Conservation (phyloP, 345 rosid genomes). For the Moricandia moricandioides region DNA sequence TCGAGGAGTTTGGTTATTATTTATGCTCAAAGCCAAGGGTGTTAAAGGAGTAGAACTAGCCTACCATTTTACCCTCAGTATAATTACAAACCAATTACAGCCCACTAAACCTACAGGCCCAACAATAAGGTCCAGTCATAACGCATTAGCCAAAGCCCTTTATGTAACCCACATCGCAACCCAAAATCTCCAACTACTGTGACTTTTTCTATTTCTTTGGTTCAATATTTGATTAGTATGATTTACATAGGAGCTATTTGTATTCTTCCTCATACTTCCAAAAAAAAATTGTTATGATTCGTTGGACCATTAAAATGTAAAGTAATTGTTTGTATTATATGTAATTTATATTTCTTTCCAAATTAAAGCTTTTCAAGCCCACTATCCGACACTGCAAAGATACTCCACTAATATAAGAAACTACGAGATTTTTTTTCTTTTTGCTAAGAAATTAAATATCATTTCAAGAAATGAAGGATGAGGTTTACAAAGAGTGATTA, state of each 20-base stretch:
- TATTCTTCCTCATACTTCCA: not conserved
- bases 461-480: too few species aligned
- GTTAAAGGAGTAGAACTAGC: not conserved
- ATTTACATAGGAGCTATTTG: not conserved
- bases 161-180: not conserved
- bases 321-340: conserved; percentile 14
- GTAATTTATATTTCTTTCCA: conserved; percentile 24
- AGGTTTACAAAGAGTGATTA: too few species aligned
- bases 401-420: conserved; percentile 36
- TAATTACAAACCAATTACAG: not conserved
- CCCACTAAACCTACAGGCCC: conserved; percentile 5
- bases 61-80: not conserved
- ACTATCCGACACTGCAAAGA: conserved; percentile 42
- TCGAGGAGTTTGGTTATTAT: conserved; percentile 7
- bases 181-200: not conserved
- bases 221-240: not conserved
- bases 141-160: not conserved
- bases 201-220: not conserved
- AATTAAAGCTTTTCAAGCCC: conserved; percentile 30
- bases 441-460: too few species aligned
- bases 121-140: not conserved
- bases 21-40: conserved; percentile 9
- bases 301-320: not conserved
- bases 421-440: not conserved
- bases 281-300: not conserved